Percentiles rank a stretch among this genome's conserved stretches.
Evolutionary conservation across 129 eudicot genomes (phyloP).

Genomic region (Solidago caesia): DNA sequence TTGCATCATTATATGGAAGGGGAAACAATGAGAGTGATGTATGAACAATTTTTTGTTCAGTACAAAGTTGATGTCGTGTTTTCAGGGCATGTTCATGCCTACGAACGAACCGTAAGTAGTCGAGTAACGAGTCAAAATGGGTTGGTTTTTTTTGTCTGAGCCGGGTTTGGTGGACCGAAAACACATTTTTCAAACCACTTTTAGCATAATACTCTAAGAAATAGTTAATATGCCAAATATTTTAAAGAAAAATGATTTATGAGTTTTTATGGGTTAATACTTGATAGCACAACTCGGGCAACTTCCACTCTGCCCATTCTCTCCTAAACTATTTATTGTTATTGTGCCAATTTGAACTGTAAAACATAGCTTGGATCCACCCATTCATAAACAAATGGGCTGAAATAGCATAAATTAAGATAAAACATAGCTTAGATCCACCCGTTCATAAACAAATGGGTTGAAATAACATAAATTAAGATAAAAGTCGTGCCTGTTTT

Average conservation of each 20-base stretch:
- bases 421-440: neutral
- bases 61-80: conserved; percentile 87
- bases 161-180: neutral
- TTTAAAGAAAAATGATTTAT: neutral
- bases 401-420: neutral
- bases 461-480: neutral
- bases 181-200: neutral
- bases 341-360: too few relatives aligned
- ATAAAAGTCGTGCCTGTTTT: neutral
- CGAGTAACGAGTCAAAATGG: too few relatives aligned
- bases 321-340: too few relatives aligned
- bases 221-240: neutral
- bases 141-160: neutral
- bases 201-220: neutral
- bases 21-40: conserved; percentile 91
- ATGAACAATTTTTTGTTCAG: conserved; percentile 67
- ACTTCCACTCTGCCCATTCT: neutral
- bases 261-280: neutral
- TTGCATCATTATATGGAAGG: conserved; percentile 93
- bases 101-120: conserved; percentile 83
- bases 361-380: neutral
- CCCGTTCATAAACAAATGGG: neutral
- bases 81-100: conserved; percentile 97
- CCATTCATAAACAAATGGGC: neutral
- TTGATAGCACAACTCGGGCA: neutral